phyloP scores from a whole-genome alignment of 2,329 filamentous ascomycete genomes.

The Ophiocordyceps camponoti-rufipedis region DNA sequence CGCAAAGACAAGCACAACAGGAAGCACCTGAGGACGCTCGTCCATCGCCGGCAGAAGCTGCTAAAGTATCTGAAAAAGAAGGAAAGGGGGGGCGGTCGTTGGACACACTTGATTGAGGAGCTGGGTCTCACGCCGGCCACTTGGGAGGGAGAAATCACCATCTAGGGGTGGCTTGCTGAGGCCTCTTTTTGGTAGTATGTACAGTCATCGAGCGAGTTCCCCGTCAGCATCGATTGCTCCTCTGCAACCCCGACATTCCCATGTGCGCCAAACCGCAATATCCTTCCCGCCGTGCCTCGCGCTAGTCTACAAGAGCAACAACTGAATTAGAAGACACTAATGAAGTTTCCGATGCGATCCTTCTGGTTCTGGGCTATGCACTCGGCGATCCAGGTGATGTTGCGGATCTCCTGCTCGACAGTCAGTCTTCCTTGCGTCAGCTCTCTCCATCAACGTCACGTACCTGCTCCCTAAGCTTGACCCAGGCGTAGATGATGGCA shows the following conservation, averaged over 20 bases:
- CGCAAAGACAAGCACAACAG: slow-evolving; percentile 89
- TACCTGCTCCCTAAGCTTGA: slow-evolving; percentile 94
- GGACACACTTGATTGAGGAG: slow-evolving; percentile 69
- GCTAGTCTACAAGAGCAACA: background rate
- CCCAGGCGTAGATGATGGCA: slow-evolving; percentile 92
- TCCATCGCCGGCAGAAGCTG: slow-evolving; percentile 79
- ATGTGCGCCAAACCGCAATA: slow-evolving; percentile 13
- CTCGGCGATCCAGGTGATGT: slow-evolving; percentile 98
- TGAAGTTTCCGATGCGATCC: slow-evolving; percentile 96
- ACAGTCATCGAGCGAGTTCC: slow-evolving; percentile 22
- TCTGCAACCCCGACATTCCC: slow-evolving; percentile 4
- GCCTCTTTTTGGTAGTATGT: slow-evolving; percentile 26
- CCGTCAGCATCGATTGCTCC: slow-evolving; percentile 8
- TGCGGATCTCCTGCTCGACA: slow-evolving; percentile 70
- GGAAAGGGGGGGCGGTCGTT: slow-evolving; percentile 80
- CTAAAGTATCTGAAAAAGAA: slow-evolving; percentile 73
- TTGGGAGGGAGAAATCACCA: slow-evolving; percentile 71
- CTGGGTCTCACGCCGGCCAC: slow-evolving; percentile 75
- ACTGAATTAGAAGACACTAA: slow-evolving; percentile 68
- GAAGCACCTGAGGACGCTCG: slow-evolving; percentile 67
- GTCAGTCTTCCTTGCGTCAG: slow-evolving; percentile 10
- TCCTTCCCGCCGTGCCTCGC: background rate
- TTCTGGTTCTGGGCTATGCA: slow-evolving; percentile 99
- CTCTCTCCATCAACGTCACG: slow-evolving; percentile 13
- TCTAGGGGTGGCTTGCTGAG: slow-evolving; percentile 19